These are phyloP conservation scores for Rosa lucieae DNA, from an alignment of 306 rosid species.

Conservation along the genomic window DNA sequence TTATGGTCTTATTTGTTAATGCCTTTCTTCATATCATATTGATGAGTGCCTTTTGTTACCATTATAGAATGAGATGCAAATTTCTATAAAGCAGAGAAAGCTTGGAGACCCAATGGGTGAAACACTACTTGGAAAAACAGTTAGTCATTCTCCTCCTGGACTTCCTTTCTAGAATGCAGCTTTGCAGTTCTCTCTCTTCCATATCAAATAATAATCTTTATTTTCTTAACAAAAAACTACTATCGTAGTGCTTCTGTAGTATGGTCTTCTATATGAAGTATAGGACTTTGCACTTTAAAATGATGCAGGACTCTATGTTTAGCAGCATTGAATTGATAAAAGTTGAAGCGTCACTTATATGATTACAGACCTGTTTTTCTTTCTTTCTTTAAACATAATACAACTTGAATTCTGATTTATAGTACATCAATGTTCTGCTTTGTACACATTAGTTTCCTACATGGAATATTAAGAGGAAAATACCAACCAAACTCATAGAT, in stretches of 20 bases:
- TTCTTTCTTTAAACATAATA: neutral
- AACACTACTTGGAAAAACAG: conserved; percentile 81
- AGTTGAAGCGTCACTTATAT: neutral
- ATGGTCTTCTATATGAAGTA: neutral
- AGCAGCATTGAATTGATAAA: neutral
- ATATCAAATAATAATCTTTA: neutral
- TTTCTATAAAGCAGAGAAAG: conserved; percentile 57
- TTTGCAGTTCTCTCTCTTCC: neutral
- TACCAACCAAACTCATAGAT: neutral
- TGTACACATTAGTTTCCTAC: neutral
- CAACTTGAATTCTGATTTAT: neutral
- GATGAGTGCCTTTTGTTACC: neutral
- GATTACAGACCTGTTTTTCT: neutral
- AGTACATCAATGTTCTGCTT: neutral
- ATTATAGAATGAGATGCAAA: conserved; percentile 71
- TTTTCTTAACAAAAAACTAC: neutral
- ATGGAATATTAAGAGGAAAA: neutral
- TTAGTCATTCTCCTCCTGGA: conserved; percentile 37
- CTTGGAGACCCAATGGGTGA: conserved; percentile 79
- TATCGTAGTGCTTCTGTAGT: neutral
- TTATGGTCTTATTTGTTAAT: neutral
- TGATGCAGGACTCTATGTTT: neutral
- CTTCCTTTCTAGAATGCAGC: neutral
- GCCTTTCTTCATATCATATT: neutral
- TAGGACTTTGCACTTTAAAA: neutral